Evolutionary conservation across 768 basidiomycete genomes (phyloP).

Genomic region (Russula sp.): DNA sequence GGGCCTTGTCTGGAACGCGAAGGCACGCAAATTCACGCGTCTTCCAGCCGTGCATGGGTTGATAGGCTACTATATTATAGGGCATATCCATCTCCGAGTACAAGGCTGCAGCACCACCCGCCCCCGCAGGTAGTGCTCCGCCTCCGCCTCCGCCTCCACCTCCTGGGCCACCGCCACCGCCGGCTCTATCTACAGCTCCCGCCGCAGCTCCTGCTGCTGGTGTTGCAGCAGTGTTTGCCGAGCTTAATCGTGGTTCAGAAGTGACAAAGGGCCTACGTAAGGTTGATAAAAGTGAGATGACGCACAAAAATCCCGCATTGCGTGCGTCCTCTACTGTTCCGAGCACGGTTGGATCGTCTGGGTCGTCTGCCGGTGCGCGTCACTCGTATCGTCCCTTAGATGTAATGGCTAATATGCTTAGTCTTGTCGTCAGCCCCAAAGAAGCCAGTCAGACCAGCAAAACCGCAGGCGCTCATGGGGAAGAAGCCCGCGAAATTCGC

Average conservation of each 20-base stretch:
- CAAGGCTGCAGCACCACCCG: slow-evolving; percentile 38
- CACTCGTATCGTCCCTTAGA: not conserved
- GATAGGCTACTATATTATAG: slow-evolving; percentile 36
- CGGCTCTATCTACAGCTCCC: slow-evolving; percentile 34
- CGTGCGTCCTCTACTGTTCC: slow-evolving; percentile 55
- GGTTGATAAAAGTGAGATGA: slow-evolving; percentile 96
- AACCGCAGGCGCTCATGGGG: slow-evolving; percentile 76
- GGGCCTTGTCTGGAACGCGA: slow-evolving; percentile 85
- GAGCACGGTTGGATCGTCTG: slow-evolving; percentile 34
- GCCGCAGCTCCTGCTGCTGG: slow-evolving; percentile 45
- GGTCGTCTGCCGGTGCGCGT: slow-evolving; percentile 28
- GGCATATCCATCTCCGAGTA: slow-evolving; percentile 59
- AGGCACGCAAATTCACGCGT: slow-evolving; percentile 42
- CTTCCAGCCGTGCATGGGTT: not conserved
- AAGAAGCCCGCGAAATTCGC: slow-evolving; percentile 92
- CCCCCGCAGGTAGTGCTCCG: slow-evolving; percentile 42
- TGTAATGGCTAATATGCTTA: not conserved
- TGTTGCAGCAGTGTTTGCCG: slow-evolving; percentile 80
- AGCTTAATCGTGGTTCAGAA: slow-evolving; percentile 84
- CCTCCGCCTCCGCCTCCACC: slow-evolving; percentile 42
- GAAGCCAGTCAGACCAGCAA: slow-evolving; percentile 76
- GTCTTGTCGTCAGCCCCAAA: slow-evolving; percentile 38
- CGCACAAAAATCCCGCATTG: slow-evolving; percentile 94
- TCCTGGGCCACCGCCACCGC: slow-evolving; percentile 39
- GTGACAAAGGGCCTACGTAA: slow-evolving; percentile 90